phyloP scores from a whole-genome alignment of 1,284 basidiomycete genomes.

The Cryptococcus floricola region DNA sequence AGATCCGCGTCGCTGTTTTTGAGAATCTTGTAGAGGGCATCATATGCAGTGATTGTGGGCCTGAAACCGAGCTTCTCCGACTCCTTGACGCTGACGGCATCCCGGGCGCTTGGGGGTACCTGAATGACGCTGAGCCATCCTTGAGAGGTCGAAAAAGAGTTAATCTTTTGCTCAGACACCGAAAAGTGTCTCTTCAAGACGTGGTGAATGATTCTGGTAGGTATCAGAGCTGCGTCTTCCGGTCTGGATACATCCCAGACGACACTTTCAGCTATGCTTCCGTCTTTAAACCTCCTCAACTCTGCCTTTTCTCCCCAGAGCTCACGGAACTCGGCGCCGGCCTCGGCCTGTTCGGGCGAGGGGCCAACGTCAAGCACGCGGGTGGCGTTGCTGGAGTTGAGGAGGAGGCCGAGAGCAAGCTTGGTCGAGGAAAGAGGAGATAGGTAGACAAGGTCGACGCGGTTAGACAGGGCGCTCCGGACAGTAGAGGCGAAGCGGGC shows the following conservation, averaged over 20 bases:
- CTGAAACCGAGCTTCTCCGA: constrained; percentile 63
- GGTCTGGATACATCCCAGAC: constrained; percentile 67
- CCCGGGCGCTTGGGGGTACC: constrained; percentile 57
- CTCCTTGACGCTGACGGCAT: constrained; percentile 49
- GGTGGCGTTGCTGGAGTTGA: constrained; percentile 66
- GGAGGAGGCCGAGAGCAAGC: constrained; percentile 66
- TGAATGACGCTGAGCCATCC: constrained; percentile 60
- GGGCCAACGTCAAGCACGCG: constrained; percentile 88
- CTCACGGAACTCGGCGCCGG: constrained; percentile 63
- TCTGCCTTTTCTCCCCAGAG: constrained; percentile 94
- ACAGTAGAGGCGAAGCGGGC: constrained; percentile 58
- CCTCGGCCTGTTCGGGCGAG: constrained; percentile 59
- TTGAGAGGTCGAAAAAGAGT: constrained; percentile 57
- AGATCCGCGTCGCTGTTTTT: constrained; percentile 72
- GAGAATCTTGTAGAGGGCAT: constrained; percentile 69
- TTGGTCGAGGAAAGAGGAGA: constrained; percentile 49
- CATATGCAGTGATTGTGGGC: constrained; percentile 73
- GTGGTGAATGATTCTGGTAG: constrained; percentile 68
- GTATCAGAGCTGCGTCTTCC: constrained; percentile 76
- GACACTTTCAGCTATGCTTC: constrained; percentile 85
- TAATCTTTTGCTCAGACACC: constrained; percentile 55
- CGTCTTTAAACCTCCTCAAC: constrained; percentile 94
- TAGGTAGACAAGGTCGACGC: constrained; percentile 59
- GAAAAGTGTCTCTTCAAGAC: constrained; percentile 73
- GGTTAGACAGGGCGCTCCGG: constrained; percentile 65